Percentiles rank a stretch among this genome's conserved stretches.
These are phyloP conservation scores for Mediolabrus comicus DNA, from an alignment of 108 stramenopile genomes.

Conservation along the genomic window DNA sequence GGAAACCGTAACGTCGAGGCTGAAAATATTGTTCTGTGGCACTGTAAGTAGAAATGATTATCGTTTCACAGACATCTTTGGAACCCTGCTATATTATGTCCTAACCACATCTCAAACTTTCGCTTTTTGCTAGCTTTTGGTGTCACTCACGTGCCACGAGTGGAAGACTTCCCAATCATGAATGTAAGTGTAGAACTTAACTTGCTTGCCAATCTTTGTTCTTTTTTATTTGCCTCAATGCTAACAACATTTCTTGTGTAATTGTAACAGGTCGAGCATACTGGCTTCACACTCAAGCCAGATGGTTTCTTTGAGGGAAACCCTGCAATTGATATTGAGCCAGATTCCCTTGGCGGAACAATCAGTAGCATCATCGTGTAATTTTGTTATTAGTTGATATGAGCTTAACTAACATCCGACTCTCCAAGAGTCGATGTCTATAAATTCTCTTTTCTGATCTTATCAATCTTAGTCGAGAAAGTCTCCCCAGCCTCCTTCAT, in stretches of 20 bases:
- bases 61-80: too few species aligned
- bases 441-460: too few species aligned
- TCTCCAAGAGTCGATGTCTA: too few species aligned
- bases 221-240: background rate
- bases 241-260: background rate
- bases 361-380: too few species aligned
- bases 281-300: conserved; percentile 60
- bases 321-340: conserved; percentile 24
- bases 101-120: background rate
- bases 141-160: conserved; percentile 55
- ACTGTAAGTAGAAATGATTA: conserved; percentile 8
- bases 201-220: background rate
- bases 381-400: too few species aligned
- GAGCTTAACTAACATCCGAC: too few species aligned
- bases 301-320: conserved; percentile 28
- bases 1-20: conserved; percentile 45
- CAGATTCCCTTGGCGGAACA: conserved; percentile 22
- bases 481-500: too few species aligned
- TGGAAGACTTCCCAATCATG: conserved; percentile 65
- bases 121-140: conserved; percentile 43
- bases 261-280: conserved; percentile 32
- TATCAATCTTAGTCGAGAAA: too few species aligned
- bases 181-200: background rate
- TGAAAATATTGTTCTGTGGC: conserved; percentile 63
- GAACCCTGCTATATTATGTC: background rate